Evolutionary conservation across 305 asterid species (phyloP), one percentile per base, ranked within the genome.

Genomic region (Fraxinus albicans): DNA sequence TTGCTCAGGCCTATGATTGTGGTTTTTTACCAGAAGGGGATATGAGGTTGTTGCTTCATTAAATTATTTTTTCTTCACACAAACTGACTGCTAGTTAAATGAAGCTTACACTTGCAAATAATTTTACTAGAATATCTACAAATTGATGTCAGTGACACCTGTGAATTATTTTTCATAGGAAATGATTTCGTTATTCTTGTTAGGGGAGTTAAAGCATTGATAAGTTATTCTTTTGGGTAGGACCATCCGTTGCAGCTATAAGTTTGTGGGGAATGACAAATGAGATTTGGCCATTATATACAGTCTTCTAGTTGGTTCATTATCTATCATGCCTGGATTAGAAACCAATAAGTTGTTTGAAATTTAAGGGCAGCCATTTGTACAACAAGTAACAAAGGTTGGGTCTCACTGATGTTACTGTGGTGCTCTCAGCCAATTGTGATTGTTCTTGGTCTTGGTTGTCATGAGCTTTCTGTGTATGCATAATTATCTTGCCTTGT

Each of bases 381-480:
- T 70, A 70, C 40, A 29, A 69, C 15, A 31, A 31, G 69, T 19
- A 65, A 65, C 33, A 17, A 35, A 42, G 77, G 19, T 67, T 69
- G 19, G 25, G 35, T 23, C 75, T 35, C 74, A 29, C 65, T 8
- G 23, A 36, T 47, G 23, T 60, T 36, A 75, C 47, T 36, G 40
- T 70, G 33, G 76, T n/a, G 17, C 42, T 15, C 33, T 21, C 76
- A 15, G 76, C 76, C 42, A 12, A 70, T 33, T 75, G 47, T 34
- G 58, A 27, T 76, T 35, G 65, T 53, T 36, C 67, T 78, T 17
- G 44, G 8, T 36, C 36, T 9, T 78, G 25, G 60, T 76, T 8
- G 29, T 73, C 79, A 63, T 77, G 87, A 44, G 82, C 84, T 69
- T 85, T 25, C 42, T 31, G n/a, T 65, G 23, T 69, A 19, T 31